Evolutionary conservation across 2,329 filamentous ascomycete species (phyloP).

Genomic region (Cordyceps militaris): DNA sequence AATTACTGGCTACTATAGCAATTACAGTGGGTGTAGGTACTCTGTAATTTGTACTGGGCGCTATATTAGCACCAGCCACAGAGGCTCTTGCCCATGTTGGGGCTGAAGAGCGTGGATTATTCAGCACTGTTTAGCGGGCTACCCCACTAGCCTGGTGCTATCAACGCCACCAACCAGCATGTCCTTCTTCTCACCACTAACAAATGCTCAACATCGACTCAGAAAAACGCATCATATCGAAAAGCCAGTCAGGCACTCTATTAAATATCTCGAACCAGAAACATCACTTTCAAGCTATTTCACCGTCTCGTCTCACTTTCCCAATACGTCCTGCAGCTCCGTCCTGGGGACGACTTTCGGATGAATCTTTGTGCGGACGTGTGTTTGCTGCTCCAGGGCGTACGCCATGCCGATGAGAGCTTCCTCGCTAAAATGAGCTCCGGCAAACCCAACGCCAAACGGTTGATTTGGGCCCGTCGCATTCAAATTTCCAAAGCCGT

Average conservation of each 20-base stretch:
- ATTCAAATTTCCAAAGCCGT: slow-evolving; percentile 43
- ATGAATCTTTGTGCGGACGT: slow-evolving; percentile 20
- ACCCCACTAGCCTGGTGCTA: neutral
- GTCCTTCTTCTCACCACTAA: too few relatives aligned
- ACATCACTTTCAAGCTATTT: neutral
- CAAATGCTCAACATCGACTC: too few relatives aligned
- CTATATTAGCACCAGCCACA: neutral
- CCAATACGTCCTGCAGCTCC: slow-evolving; percentile 24
- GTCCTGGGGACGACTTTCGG: slow-evolving; percentile 26
- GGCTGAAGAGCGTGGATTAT: slow-evolving; percentile 1
- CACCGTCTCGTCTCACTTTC: neutral
- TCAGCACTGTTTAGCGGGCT: neutral
- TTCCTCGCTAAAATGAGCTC: slow-evolving; percentile 51
- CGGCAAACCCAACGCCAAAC: slow-evolving; percentile 59
- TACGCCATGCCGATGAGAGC: slow-evolving; percentile 57
- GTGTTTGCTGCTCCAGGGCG: slow-evolving; percentile 57
- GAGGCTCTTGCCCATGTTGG: too few relatives aligned
- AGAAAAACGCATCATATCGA: too few relatives aligned
- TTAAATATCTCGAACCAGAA: too few relatives aligned
- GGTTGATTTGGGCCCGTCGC: slow-evolving; percentile 45
- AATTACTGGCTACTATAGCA: neutral
- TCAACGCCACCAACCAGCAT: too few relatives aligned
- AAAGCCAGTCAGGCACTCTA: too few relatives aligned
- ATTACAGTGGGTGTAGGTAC: too few relatives aligned
- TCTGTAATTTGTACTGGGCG: neutral